A percentile compares a stretch with the other conserved stretches of the same genome.
Evolutionary conservation across 768 basidiomycete genomes (phyloP).

Genomic region (Punctularia strigosozonata): DNA sequence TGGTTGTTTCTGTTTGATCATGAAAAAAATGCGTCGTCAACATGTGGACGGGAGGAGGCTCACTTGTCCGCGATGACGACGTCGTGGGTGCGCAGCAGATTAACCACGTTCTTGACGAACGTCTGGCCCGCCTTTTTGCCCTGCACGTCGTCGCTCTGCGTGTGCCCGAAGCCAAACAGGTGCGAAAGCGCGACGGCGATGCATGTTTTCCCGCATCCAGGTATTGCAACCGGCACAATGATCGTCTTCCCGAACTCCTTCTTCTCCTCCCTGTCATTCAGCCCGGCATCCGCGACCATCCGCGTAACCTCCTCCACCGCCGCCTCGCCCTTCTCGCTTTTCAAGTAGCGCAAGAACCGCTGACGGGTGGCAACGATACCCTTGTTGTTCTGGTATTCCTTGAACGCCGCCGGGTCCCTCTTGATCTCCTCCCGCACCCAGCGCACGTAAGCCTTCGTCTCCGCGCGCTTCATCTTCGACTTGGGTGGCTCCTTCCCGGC

Average conservation of each 20-base stretch:
- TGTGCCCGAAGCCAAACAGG: constrained; percentile 83
- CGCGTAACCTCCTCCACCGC: no score
- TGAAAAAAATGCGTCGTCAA: not conserved
- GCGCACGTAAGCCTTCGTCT: constrained; percentile 67
- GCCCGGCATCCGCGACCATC: constrained; percentile 15
- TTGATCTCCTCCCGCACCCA: constrained; percentile 79
- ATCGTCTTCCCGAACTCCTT: constrained; percentile 56
- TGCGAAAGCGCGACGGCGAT: constrained; percentile 67
- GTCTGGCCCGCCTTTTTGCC: constrained; percentile 58
- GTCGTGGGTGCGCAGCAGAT: constrained; percentile 46
- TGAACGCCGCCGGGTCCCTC: constrained; percentile 46
- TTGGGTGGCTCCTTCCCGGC: constrained; percentile 38
- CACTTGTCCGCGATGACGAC: constrained; percentile 93
- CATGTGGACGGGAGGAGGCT: constrained; percentile 14
- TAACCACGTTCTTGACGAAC: constrained; percentile 64
- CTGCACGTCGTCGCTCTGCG: constrained; percentile 84
- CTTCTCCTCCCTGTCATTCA: constrained; percentile 19
- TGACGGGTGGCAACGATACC: constrained; percentile 84
- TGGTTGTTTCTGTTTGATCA: constrained; percentile 69
- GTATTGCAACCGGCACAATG: constrained; percentile 81
- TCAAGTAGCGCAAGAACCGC: constrained; percentile 60
- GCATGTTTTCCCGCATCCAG: constrained; percentile 90
- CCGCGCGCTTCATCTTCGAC: constrained; percentile 59
- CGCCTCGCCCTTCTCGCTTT: constrained; percentile 24
- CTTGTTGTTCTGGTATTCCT: constrained; percentile 51